phyloP scores from a whole-genome alignment of 2,329 filamentous ascomycete species.

The Neonectria ditissima region DNA sequence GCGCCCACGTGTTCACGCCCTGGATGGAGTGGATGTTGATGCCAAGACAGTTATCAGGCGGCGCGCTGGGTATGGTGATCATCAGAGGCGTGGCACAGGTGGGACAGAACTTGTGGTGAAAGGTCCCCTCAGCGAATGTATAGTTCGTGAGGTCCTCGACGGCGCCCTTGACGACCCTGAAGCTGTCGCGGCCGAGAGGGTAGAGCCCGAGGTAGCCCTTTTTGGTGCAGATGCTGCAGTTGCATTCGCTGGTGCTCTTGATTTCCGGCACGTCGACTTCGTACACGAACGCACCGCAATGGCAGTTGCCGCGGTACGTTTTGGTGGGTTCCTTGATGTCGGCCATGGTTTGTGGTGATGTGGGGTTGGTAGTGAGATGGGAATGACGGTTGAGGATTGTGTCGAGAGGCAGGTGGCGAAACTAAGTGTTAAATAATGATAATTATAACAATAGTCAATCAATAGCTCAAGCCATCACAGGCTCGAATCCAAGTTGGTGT shows the following conservation, averaged over 20 bases:
- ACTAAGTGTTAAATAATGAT: neutral
- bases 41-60: conserved; percentile 46
- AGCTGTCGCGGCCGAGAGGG: conserved; percentile 44
- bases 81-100: conserved; percentile 61
- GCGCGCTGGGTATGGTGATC: conserved; percentile 44
- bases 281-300: conserved; percentile 67
- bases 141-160: conserved; percentile 57
- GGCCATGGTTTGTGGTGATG: conserved; percentile 18
- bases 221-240: conserved; percentile 74
- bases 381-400: neutral
- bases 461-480: neutral
- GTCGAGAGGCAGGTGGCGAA: neutral
- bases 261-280: conserved; percentile 67
- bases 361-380: neutral
- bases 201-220: conserved; percentile 59
- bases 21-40: conserved; percentile 61
- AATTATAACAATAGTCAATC: neutral
- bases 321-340: conserved; percentile 35
- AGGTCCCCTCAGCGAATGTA: conserved; percentile 53
- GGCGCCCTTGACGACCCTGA: conserved; percentile 62
- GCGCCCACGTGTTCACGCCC: conserved; percentile 55
- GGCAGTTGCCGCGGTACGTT: conserved; percentile 68
- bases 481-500: neutral
- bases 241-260: conserved; percentile 67
- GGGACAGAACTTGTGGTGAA: conserved; percentile 65